Percentiles rank a stretch among this genome's conserved stretches.
Conservation (phyloP, 2,329 filamentous ascomycete species). For the Aciculosporium take region DNA sequence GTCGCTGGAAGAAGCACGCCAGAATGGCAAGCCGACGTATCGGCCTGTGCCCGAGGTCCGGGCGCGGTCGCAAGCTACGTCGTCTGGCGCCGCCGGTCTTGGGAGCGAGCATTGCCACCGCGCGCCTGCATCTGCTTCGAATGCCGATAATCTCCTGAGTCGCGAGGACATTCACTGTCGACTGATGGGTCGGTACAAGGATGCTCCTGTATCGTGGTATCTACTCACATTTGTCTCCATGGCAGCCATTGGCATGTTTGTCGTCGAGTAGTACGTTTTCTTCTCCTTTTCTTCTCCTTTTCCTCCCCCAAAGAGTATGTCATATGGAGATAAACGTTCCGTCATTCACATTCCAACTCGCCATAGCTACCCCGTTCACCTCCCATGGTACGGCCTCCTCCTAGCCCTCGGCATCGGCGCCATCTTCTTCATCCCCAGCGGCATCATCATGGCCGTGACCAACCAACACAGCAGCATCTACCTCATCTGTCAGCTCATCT, state of each 20-base stretch:
- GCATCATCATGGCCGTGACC: conserved; percentile 85
- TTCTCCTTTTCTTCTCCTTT: neutral
- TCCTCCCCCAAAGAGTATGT: too few relatives aligned
- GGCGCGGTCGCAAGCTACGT: conserved; percentile 13
- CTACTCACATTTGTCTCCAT: conserved; percentile 59
- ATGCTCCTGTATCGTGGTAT: conserved; percentile 75
- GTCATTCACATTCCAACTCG: neutral
- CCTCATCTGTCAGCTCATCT: conserved; percentile 73
- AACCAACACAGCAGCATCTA: conserved; percentile 82
- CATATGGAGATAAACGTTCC: too few relatives aligned
- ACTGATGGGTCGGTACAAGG: conserved; percentile 68
- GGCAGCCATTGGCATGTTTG: conserved; percentile 66
- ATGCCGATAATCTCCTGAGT: conserved; percentile 43
- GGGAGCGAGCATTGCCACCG: conserved; percentile 10
- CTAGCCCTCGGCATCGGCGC: conserved; percentile 65
- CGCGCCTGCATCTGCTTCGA: conserved; percentile 23
- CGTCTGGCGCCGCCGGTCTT: conserved; percentile 9
- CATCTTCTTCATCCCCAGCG: conserved; percentile 76
- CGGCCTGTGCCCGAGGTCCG: conserved; percentile 26
- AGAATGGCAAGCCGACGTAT: conserved; percentile 35
- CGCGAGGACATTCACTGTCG: conserved; percentile 74
- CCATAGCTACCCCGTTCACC: conserved; percentile 56
- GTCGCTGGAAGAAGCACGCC: conserved; percentile 49
- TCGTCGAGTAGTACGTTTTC: conserved; percentile 58
- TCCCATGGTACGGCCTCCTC: conserved; percentile 77